Evolutionary conservation across 805 yeast species (phyloP).

Genomic region (Jamesozyma piceae): DNA sequence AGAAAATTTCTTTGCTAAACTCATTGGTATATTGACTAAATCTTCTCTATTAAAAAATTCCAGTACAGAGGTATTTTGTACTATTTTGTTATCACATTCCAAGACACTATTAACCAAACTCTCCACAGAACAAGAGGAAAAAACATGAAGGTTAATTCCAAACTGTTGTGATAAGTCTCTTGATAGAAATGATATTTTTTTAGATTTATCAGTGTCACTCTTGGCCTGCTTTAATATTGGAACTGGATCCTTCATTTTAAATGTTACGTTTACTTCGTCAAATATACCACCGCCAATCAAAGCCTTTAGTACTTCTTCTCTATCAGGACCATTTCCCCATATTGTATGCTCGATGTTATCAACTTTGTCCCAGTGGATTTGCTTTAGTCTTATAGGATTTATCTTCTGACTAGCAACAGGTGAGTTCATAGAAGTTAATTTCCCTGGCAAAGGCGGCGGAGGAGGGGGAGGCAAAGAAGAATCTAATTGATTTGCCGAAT

Average conservation of each 20-base stretch:
- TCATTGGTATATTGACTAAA: conserved; percentile 48
- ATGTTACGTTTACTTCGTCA: conserved; percentile 51
- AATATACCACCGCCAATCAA: conserved; percentile 53
- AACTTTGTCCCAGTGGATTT: conserved; percentile 75
- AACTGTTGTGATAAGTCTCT: conserved; percentile 71
- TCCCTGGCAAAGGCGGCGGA: conserved; percentile 26
- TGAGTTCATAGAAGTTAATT: not conserved
- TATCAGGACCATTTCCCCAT: conserved; percentile 43
- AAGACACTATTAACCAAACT: conserved; percentile 48
- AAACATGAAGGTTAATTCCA: conserved; percentile 66
- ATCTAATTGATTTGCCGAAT: conserved; percentile 18
- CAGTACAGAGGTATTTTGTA: conserved; percentile 46
- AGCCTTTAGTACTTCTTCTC: conserved; percentile 36
- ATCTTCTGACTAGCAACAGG: not conserved
- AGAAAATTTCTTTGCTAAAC: conserved; percentile 45
- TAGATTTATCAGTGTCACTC: conserved; percentile 17
- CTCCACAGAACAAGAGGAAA: conserved; percentile 42
- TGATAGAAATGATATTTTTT: conserved; percentile 43
- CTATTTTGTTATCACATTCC: conserved; percentile 48
- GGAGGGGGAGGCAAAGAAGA: conserved; percentile 32
- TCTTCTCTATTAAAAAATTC: conserved; percentile 67
- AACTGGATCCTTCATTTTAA: conserved; percentile 39
- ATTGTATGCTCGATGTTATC: conserved; percentile 50
- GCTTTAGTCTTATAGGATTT: conserved; percentile 55
- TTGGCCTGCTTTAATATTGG: conserved; percentile 30